A percentile compares a stretch with the other conserved stretches of the same genome.
Conservation (phyloP, 352 stramenopile species). For the Halophytophthora polymorphica region DNA sequence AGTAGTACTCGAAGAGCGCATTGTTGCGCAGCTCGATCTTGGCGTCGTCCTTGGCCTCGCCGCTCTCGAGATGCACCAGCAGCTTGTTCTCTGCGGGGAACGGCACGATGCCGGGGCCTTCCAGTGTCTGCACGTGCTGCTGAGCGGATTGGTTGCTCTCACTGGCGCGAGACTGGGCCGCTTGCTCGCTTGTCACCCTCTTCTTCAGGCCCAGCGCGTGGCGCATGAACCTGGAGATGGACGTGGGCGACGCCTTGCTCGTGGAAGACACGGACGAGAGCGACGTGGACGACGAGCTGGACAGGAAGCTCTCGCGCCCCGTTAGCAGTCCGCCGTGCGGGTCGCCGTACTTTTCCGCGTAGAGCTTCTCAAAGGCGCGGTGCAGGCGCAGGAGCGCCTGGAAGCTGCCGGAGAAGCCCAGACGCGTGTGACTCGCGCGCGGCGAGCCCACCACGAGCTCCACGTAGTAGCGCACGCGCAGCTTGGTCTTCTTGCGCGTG, state of each 20-base stretch:
- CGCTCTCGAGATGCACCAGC: slow-evolving; percentile 45
- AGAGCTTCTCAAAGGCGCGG: slow-evolving; percentile 34
- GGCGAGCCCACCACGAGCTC: slow-evolving; percentile 55
- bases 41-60: slow-evolving; percentile 45
- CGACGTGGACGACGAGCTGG: slow-evolving; percentile 42
- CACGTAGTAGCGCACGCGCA: slow-evolving; percentile 70
- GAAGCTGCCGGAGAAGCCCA: slow-evolving; percentile 67
- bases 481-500: slow-evolving; percentile 36
- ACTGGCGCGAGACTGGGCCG: not conserved
- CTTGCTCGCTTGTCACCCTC: slow-evolving; percentile 5
- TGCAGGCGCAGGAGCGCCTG: slow-evolving; percentile 55
- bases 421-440: slow-evolving; percentile 47
- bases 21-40: slow-evolving; percentile 41
- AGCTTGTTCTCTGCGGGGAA: slow-evolving; percentile 47
- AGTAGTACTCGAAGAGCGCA: slow-evolving; percentile 66
- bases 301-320: slow-evolving; percentile 39
- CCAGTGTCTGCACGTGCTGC: slow-evolving; percentile 4
- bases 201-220: slow-evolving; percentile 30
- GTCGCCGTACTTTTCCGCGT: slow-evolving; percentile 36
- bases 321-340: slow-evolving; percentile 11
- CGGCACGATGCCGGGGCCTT: slow-evolving; percentile 29
- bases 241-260: slow-evolving; percentile 24
- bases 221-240: slow-evolving; percentile 24
- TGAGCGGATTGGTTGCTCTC: slow-evolving; percentile 14
- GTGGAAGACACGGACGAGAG: slow-evolving; percentile 38